These are phyloP conservation scores for Rhizopogon vulgaris DNA, from an alignment of 768 basidiomycete genomes.

Conservation along the genomic window DNA sequence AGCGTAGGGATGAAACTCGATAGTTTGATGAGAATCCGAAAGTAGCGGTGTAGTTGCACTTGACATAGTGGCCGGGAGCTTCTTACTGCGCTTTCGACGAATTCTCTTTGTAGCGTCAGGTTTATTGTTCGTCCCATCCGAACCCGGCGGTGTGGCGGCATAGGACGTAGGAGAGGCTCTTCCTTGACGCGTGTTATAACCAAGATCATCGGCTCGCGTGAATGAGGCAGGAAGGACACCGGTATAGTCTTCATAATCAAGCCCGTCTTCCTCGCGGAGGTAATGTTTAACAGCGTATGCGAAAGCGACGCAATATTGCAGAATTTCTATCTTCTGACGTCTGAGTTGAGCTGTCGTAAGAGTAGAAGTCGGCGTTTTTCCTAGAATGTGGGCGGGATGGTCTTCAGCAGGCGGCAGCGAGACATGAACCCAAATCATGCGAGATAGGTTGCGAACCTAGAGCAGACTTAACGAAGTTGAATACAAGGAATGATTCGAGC, in stretches of 20 bases:
- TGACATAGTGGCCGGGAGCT: constrained; percentile 23
- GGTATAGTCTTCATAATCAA: constrained; percentile 58
- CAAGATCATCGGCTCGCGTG: constrained; percentile 38
- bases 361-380: constrained; percentile 42
- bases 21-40: constrained; percentile 42
- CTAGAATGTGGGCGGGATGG: constrained; percentile 36
- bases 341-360: constrained; percentile 49
- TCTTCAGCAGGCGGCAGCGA: constrained; percentile 54
- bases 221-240: constrained; percentile 64
- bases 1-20: constrained; percentile 56
- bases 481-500: neutral
- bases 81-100: constrained; percentile 66
- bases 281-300: constrained; percentile 75
- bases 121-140: constrained; percentile 18
- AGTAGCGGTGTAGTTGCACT: constrained; percentile 60
- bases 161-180: constrained; percentile 31
- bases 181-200: constrained; percentile 31
- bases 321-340: constrained; percentile 59
- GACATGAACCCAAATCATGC: constrained; percentile 76
- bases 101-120: constrained; percentile 62
- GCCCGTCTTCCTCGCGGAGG: constrained; percentile 77
- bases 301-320: constrained; percentile 66
- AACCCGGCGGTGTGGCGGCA: constrained; percentile 32
- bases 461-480: constrained; percentile 1
- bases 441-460: constrained; percentile 65